Percentiles rank a stretch among this genome's conserved stretches.
Conservation (phyloP, 192 early-diverging fungal genomes). For the Phycomyces blakesleeanus region DNA sequence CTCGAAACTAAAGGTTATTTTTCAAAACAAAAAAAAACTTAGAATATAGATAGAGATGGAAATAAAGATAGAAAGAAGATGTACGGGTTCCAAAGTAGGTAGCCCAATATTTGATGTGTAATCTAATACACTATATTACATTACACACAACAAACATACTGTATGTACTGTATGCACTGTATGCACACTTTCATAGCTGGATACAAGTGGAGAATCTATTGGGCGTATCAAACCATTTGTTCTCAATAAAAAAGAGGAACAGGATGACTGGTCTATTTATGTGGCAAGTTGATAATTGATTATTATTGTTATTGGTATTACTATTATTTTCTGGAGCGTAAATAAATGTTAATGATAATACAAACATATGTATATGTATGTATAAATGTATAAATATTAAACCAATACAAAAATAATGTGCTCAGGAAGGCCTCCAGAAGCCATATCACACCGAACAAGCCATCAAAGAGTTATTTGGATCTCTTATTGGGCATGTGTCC, state of each 20-base stretch:
- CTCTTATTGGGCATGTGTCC: constrained; percentile 17
- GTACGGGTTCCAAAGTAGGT: no score
- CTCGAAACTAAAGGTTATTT: not conserved
- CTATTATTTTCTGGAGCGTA: no score
- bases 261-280: constrained; percentile 27
- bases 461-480: constrained; percentile 13
- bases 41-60: no score
- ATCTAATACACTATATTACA: not conserved
- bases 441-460: constrained; percentile 12
- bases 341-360: no score
- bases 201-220: not conserved
- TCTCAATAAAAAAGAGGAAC: constrained; percentile 10
- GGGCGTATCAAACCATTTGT: constrained; percentile 21
- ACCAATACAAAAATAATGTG: not conserved
- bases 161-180: no score
- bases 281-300: constrained; percentile 11
- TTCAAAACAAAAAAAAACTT: no score
- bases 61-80: no score
- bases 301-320: no score
- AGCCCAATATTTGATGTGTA: no score
- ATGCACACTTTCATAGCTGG: not conserved
- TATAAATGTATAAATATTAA: no score
- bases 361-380: not conserved
- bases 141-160: no score
- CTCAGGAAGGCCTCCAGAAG: constrained; percentile 15